A percentile compares a stretch with the other conserved stretches of the same genome.
These are phyloP conservation scores for Melaleuca quinquenervia DNA, from an alignment of 345 rosid genomes.

Conservation along the genomic window DNA sequence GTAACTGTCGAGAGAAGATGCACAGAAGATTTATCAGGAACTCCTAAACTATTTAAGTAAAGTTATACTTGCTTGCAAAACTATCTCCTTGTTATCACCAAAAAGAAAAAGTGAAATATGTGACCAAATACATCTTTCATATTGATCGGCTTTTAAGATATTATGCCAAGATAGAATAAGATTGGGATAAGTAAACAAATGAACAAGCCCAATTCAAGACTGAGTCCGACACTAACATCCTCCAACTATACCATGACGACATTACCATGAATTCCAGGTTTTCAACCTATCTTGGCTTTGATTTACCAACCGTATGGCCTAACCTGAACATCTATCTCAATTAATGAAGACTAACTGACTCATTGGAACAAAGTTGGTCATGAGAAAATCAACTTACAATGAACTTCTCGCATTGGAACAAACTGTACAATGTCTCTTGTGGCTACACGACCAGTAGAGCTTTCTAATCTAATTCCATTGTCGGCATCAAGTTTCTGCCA, in stretches of 20 bases:
- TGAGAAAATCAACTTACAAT: slow-evolving; percentile 24
- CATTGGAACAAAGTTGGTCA: neutral
- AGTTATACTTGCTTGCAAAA: neutral
- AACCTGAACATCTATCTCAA: neutral
- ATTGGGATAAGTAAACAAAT: neutral
- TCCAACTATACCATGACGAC: neutral
- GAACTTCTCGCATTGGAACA: slow-evolving; percentile 70
- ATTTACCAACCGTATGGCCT: neutral
- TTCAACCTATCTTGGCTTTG: neutral
- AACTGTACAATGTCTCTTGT: slow-evolving; percentile 87
- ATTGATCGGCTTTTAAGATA: neutral
- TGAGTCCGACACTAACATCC: neutral
- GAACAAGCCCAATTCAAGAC: neutral
- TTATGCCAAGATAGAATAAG: neutral
- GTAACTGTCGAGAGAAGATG: neutral
- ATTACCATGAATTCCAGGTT: neutral
- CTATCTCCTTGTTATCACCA: neutral
- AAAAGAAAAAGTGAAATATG: neutral
- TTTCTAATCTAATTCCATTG: slow-evolving; percentile 60
- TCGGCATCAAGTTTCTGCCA: slow-evolving; percentile 78
- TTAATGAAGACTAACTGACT: neutral
- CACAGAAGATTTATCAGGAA: neutral
- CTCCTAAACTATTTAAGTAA: neutral
- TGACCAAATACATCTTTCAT: neutral
- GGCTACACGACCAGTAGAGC: slow-evolving; percentile 64